phyloP scores from a whole-genome alignment of 192 early-diverging fungal species.

The Coemansia sp. region DNA sequence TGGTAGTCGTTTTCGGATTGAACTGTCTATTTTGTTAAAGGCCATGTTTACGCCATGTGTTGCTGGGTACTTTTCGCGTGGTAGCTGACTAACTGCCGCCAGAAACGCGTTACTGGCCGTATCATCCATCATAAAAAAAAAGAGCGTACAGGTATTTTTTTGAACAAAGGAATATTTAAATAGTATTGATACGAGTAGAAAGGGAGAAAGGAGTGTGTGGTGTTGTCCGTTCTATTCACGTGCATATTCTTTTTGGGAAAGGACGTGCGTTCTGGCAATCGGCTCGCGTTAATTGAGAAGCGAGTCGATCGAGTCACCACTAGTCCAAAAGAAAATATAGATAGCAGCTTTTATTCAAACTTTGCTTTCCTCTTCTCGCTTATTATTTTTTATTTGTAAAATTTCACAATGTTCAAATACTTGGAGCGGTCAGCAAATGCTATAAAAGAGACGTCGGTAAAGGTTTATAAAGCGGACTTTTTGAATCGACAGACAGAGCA shows the following conservation, averaged over 20 bases:
- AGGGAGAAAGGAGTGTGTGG: not conserved
- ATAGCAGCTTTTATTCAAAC: not conserved
- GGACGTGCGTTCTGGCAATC: not conserved
- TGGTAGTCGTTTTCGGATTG: constrained; percentile 26
- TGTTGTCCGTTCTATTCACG: not conserved
- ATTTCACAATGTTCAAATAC: constrained; percentile 25
- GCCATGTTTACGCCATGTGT: constrained; percentile 23
- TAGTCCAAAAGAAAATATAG: not conserved
- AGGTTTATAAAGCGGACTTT: constrained; percentile 42
- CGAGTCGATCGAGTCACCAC: not conserved
- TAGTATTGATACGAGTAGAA: not conserved
- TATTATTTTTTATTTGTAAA: not conserved
- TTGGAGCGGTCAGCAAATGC: constrained; percentile 37
- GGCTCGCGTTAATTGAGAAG: not conserved
- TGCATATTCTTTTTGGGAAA: not conserved
- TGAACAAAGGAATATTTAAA: constrained; percentile 11
- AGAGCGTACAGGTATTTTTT: not conserved
- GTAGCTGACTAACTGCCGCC: constrained; percentile 35
- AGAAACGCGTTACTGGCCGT: constrained; percentile 36
- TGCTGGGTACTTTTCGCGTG: constrained; percentile 38
- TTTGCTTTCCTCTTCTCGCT: not conserved
- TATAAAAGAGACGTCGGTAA: constrained; percentile 29
- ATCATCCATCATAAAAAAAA: constrained; percentile 4
- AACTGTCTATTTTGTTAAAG: constrained; percentile 3
- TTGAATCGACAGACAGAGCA: constrained; percentile 72